These are phyloP conservation scores for Phtheirospermum japonicum DNA, from an alignment of 257 asterid species.

Conservation along the genomic window DNA sequence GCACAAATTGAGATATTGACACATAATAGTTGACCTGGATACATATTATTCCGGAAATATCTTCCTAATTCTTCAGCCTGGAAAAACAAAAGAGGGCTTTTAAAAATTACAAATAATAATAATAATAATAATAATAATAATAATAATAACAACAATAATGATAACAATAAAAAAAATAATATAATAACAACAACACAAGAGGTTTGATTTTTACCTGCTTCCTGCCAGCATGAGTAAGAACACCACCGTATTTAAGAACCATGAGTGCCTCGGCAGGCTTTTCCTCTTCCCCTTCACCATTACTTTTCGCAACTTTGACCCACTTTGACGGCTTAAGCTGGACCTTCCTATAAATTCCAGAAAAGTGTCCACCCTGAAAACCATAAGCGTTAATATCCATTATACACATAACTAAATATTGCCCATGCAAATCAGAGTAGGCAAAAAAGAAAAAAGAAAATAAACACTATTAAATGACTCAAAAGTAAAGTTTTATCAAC, in stretches of 20 bases:
- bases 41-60: slow-evolving; percentile 88
- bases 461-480: neutral
- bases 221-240: slow-evolving; percentile 98
- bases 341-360: slow-evolving; percentile 95
- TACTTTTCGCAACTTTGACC: slow-evolving; percentile 67
- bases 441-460: slow-evolving; percentile 1
- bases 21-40: slow-evolving; percentile 67
- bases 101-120: too few relatives aligned
- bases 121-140: neutral
- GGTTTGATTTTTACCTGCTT: slow-evolving; percentile 58
- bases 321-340: slow-evolving; percentile 93
- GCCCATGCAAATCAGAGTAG: slow-evolving; percentile 2
- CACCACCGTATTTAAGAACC: slow-evolving; percentile 99
- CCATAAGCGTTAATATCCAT: slow-evolving; percentile 21
- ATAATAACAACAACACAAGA: too few relatives aligned
- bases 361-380: slow-evolving; percentile 95
- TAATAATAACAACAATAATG: neutral
- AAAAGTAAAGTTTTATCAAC: neutral
- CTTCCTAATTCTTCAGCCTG: slow-evolving; percentile 99
- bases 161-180: too few relatives aligned
- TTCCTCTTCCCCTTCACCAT: slow-evolving; percentile 94
- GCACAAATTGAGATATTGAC: neutral
- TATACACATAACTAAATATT: neutral
- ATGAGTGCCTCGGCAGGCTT: slow-evolving; percentile 91
- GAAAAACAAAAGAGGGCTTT: slow-evolving; percentile 13